phyloP scores from a whole-genome alignment of 179 eudicot genomes.

The Beta macrorhiza region DNA sequence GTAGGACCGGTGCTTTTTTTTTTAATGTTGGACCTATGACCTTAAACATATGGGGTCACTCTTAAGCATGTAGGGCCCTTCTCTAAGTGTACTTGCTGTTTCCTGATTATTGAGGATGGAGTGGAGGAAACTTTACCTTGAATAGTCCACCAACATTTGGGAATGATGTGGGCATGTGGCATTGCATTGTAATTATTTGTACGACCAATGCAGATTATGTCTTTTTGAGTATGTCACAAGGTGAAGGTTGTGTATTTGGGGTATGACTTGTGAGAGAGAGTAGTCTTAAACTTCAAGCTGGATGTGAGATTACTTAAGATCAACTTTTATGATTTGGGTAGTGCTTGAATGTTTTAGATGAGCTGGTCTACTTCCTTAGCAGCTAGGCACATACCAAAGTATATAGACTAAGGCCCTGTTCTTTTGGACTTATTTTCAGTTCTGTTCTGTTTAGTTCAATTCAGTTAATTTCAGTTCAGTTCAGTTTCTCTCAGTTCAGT shows the following conservation, averaged over 20 bases:
- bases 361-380: no score
- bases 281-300: conserved; percentile 11
- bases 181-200: conserved; percentile 22
- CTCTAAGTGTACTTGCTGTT: conserved; percentile 14
- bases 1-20: conserved; percentile 23
- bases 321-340: neutral
- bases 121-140: conserved; percentile 28
- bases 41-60: conserved; percentile 13
- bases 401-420: no score
- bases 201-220: conserved; percentile 16
- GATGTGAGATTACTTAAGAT: neutral
- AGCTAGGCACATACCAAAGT: no score
- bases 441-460: no score
- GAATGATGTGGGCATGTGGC: conserved; percentile 33
- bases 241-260: conserved; percentile 9
- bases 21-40: conserved; percentile 23
- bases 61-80: conserved; percentile 31
- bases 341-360: neutral
- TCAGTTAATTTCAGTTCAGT: no score
- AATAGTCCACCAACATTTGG: conserved; percentile 29
- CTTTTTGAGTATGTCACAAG: conserved; percentile 8
- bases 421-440: no score
- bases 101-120: conserved; percentile 19
- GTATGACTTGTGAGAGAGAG: conserved; percentile 11
- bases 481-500: no score